Base-by-base conservation (phyloP, 192 early-diverging fungal genomes). In the Coemansia sp. region DNA sequence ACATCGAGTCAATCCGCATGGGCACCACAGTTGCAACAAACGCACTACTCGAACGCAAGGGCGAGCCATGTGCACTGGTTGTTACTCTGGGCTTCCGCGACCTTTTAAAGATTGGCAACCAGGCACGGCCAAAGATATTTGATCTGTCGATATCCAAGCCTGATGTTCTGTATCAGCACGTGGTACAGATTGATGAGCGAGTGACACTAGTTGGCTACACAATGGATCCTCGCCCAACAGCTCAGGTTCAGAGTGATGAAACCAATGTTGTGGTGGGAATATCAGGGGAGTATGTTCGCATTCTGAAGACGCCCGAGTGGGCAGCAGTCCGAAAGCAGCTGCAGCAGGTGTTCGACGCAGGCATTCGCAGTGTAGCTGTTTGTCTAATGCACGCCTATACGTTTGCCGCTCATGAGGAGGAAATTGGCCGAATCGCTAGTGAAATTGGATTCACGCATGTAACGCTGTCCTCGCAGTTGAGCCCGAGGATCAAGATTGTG, bases 1-100 rank as follows among this genome's bases (percentile, higher is more conserved):
- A 81, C 37, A 72, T 95, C 58, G 87, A 86, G 46, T 85, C 88
- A 59, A 90, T 98, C 46, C 86, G 94, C 14, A 96, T 98, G 94
- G 96, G 94, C 57, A 98, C 96, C 0, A 98, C 96, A 0, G 96
- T 98, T 3, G 96, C 96, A 3, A 98, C 96, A 1, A 98, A 98
- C 66, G 93, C 95, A 6, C 75, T 92, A 4, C 73, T 92, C 65
- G 90, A 93, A 76, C 79, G 90, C 37, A 93, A 92, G 63, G 97
- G 97, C 4, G 95, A 95, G 82, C 86, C 81, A 17, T 90, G 88
- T 67, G 95, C 90, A 6, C 73, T 98, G 55, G 65, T 98, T 12
- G 96, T 93, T 51, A 96, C 94, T 0, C 90, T 87, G 66, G 97
- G 97, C 5, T 97, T 97, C 78, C 89, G 88, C 65, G 94, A 91